These are phyloP conservation scores for Chlamydomonas sp. DNA, from an alignment of 139 green algal species.

Conservation along the genomic window DNA sequence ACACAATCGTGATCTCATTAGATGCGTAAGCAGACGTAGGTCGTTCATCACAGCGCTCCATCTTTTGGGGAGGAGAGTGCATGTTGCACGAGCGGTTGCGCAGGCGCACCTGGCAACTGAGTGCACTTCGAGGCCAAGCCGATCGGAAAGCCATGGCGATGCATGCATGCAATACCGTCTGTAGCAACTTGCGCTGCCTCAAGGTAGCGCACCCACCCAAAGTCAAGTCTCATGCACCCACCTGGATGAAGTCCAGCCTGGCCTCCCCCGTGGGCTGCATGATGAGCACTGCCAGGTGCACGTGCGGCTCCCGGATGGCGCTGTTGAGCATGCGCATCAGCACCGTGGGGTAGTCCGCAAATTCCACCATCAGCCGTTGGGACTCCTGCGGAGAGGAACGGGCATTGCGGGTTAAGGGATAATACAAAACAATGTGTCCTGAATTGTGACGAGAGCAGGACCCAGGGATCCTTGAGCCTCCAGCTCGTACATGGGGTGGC, in stretches of 20 bases:
- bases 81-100: too few relatives aligned
- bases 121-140: too few relatives aligned
- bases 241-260: conserved; percentile 74
- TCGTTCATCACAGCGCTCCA: neutral
- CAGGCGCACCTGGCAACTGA: too few relatives aligned
- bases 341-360: conserved; percentile 65
- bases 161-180: neutral
- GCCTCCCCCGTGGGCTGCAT: conserved; percentile 67
- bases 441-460: too few relatives aligned
- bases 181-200: neutral
- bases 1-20: too few relatives aligned
- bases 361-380: conserved; percentile 80
- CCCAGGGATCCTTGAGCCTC: too few relatives aligned
- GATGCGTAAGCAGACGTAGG: too few relatives aligned
- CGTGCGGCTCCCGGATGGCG: conserved; percentile 70
- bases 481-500: too few relatives aligned
- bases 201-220: neutral
- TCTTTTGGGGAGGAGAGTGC: too few relatives aligned
- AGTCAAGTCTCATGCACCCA: neutral
- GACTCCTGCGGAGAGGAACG: conserved; percentile 42
- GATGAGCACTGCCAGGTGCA: conserved; percentile 67
- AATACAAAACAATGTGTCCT: too few relatives aligned
- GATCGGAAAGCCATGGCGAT: neutral
- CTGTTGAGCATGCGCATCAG: conserved; percentile 72
- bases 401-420: too few relatives aligned